Conservation (phyloP, 257 asterid genomes). For the Solanum sitiens region DNA sequence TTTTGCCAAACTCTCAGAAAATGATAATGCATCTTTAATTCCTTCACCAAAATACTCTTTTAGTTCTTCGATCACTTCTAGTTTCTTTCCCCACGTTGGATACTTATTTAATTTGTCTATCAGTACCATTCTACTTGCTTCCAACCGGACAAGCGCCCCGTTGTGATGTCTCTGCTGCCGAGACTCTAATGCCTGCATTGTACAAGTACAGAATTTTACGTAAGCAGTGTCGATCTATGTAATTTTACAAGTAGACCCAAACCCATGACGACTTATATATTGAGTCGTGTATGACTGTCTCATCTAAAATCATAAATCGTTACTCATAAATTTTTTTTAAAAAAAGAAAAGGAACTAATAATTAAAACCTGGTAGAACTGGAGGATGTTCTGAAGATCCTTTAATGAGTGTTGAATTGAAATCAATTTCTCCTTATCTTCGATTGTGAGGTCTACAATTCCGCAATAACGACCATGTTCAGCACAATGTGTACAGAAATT, state of each 20-base stretch:
- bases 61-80: constrained; percentile 24
- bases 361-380: constrained; percentile 29
- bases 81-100: constrained; percentile 4
- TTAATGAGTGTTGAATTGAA: constrained; percentile 32
- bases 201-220: not conserved
- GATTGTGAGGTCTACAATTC: constrained; percentile 15
- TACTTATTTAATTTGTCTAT: constrained; percentile 20
- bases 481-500: constrained; percentile 37
- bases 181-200: constrained; percentile 20
- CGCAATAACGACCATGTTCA: constrained; percentile 27
- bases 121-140: constrained; percentile 28
- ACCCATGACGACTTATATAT: not conserved
- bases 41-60: constrained; percentile 21
- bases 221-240: not conserved
- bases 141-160: constrained; percentile 26
- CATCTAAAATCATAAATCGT: not conserved
- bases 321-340: not conserved
- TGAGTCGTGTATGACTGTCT: not conserved
- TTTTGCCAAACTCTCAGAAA: constrained; percentile 4
- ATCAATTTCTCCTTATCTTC: constrained; percentile 36
- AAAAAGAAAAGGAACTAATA: not conserved
- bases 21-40: constrained; percentile 1
- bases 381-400: constrained; percentile 28
- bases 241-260: not conserved
- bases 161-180: constrained; percentile 9